Evolutionary conservation across 257 asterid species (phyloP), one percentile per base, ranked within the genome.

Genomic region (Ehretia macrophylla): DNA sequence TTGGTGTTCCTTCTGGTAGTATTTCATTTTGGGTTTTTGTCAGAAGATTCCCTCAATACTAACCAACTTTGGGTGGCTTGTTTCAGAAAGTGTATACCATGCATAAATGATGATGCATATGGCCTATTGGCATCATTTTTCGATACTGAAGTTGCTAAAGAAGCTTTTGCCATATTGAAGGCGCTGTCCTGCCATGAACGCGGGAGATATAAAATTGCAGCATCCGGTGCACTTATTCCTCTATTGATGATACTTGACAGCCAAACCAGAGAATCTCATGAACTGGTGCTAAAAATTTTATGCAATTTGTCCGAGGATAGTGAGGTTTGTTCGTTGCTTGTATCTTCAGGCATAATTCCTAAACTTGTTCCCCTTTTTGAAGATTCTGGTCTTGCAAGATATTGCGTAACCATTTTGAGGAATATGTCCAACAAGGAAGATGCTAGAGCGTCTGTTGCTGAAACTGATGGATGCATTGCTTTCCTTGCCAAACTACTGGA

Each of bases 121-220:
- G 67, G 11, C 37, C 62, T 86, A 17, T 67, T 92, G 87, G 90
- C 80, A 17, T 86, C 84, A 42, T 82, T 86, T 66, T 85, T 92
- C 10, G 85, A 80, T 59, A 76, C 91, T 0, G 81, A 76, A 70
- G 78, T 69, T 71, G 79, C 90, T 14, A 60, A 77, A 66, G 89
- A 78, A 72, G 85, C 86, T 44, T 85, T 92, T 63, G 60, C 66
- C 55, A 32, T 92, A 68, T 59, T 83, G 18, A 86, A 71, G 72
- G 75, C 51, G 5, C 50, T 90, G 46, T 90, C 96, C 11, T 19
- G 53, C 66, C 67, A 74, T 46, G 59, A 56, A 40, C 56, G 66
- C 27, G 74, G 77, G n/a, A 53, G 71, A 58, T 21, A 62, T 35
- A 65, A 67, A 62, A 70, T 90, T 23, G 74, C 80, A 45, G 68